Conservation (phyloP, 1,284 basidiomycete genomes). For the Cerrena zonata region DNA sequence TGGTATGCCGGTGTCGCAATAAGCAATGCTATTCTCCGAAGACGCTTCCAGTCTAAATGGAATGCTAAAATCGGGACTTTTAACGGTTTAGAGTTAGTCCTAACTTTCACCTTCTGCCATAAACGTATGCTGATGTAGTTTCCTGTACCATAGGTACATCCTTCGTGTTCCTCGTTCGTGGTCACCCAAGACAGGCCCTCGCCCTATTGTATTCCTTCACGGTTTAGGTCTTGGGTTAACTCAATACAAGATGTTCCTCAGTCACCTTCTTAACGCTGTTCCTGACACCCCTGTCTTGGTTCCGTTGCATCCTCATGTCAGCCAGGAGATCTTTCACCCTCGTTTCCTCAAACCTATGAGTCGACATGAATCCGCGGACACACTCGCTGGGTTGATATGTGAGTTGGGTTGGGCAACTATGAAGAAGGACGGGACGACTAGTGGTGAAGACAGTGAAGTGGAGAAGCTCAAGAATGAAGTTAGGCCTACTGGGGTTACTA, state of each 20-base stretch:
- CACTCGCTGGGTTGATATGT: conserved; percentile 55
- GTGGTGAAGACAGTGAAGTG: background rate
- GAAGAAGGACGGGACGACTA: conserved; percentile 20
- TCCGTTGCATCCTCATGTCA: conserved; percentile 78
- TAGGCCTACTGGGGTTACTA: conserved; percentile 50
- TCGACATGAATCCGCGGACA: conserved; percentile 52
- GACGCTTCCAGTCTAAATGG: conserved; percentile 41
- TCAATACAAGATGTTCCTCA: conserved; percentile 55
- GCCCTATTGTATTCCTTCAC: conserved; percentile 80
- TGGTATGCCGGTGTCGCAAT: conserved; percentile 62
- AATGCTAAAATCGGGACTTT: conserved; percentile 44
- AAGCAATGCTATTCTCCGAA: conserved; percentile 47
- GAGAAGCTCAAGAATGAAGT: conserved; percentile 11
- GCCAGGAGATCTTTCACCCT: conserved; percentile 77
- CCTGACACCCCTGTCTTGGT: conserved; percentile 73
- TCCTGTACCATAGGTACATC: conserved; percentile 51
- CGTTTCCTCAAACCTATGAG: conserved; percentile 67
- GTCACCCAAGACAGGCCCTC: conserved; percentile 47
- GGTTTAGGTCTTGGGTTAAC: conserved; percentile 79
- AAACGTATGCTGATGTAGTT: background rate
- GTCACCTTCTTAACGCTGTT: conserved; percentile 46
- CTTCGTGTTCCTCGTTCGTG: conserved; percentile 63
- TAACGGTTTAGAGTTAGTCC: conserved; percentile 58
- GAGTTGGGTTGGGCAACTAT: conserved; percentile 60
- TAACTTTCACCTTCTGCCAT: background rate